A percentile compares a stretch with the other conserved stretches of the same genome.
These are phyloP conservation scores for Phaeosphaeriaceae sp. DNA, from an alignment of 2,329 filamentous ascomycete species.

Conservation along the genomic window DNA sequence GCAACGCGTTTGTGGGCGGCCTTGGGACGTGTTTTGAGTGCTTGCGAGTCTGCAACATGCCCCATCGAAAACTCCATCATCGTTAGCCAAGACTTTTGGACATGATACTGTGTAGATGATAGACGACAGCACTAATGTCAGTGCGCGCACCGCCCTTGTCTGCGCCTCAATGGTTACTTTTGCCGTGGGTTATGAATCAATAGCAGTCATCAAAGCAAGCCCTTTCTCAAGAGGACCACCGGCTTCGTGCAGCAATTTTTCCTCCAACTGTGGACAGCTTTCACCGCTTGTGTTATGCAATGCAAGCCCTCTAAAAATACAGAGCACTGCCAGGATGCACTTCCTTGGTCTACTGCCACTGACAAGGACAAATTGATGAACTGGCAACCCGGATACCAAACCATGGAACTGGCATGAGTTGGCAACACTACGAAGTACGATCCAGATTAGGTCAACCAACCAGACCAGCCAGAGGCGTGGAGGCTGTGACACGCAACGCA, in stretches of 20 bases:
- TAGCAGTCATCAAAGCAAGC: constrained; percentile 12
- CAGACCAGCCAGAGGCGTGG: constrained; percentile 31
- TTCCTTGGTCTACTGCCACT: constrained; percentile 23
- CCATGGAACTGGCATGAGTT: constrained; percentile 29
- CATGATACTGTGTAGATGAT: no score
- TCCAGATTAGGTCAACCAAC: constrained; percentile 30
- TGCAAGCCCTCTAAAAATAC: constrained; percentile 37
- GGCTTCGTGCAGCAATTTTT: constrained; percentile 7
- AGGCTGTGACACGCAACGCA: constrained; percentile 31
- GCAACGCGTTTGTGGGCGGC: constrained; percentile 9
- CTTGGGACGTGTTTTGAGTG: constrained; percentile 15
- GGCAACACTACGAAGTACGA: constrained; percentile 23
- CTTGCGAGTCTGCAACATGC: constrained; percentile 11
- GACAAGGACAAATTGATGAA: constrained; percentile 24
- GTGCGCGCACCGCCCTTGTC: constrained; percentile 5
- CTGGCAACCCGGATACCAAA: constrained; percentile 29
- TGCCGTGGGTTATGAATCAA: constrained; percentile 12
- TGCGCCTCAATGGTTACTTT: constrained; percentile 17
- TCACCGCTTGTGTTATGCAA: constrained; percentile 44
- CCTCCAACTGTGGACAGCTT: constrained; percentile 23
- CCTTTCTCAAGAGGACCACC: constrained; percentile 10
- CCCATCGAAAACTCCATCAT: constrained; percentile 24
- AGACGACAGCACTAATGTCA: not conserved
- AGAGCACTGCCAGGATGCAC: constrained; percentile 23
- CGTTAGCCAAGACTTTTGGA: constrained; percentile 37